A percentile compares a stretch with the other conserved stretches of the same genome.
Evolutionary conservation across 1,284 basidiomycete species (phyloP).

Genomic region (Ustilago trichophora): DNA sequence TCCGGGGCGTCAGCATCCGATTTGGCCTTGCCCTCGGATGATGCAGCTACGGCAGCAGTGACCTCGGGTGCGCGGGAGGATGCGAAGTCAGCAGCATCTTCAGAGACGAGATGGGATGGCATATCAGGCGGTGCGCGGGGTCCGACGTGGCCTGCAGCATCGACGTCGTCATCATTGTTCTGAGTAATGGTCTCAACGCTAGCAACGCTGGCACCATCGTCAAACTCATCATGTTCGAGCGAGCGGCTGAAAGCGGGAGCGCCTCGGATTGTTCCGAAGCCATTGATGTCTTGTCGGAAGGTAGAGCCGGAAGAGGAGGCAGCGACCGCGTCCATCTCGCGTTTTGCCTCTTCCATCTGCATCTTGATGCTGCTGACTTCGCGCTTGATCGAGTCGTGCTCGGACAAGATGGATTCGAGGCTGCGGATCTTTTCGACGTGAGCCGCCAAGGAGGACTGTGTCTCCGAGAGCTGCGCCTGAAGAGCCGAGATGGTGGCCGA

Average conservation of each 20-base stretch:
- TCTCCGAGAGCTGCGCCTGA: slow-evolving; percentile 84
- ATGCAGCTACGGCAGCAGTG: background rate
- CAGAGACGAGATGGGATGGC: slow-evolving; percentile 28
- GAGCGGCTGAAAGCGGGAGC: slow-evolving; percentile 2
- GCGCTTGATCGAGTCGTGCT: slow-evolving; percentile 84
- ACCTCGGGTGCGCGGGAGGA: slow-evolving; percentile 11
- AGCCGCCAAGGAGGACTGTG: slow-evolving; percentile 79
- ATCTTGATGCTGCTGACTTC: slow-evolving; percentile 74
- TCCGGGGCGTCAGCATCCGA: background rate
- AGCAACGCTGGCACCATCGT: slow-evolving; percentile 59
- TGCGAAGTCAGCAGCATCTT: slow-evolving; percentile 24
- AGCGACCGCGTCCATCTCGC: slow-evolving; percentile 52
- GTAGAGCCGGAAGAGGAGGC: slow-evolving; percentile 16
- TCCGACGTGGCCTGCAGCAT: slow-evolving; percentile 33
- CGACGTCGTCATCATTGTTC: slow-evolving; percentile 18
- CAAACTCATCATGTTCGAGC: slow-evolving; percentile 42
- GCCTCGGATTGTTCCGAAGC: slow-evolving; percentile 27
- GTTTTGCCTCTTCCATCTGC: slow-evolving; percentile 66
- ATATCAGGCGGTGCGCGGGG: slow-evolving; percentile 55
- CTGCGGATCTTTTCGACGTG: slow-evolving; percentile 87
- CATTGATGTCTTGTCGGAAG: slow-evolving; percentile 19
- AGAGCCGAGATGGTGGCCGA: slow-evolving; percentile 70
- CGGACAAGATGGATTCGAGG: slow-evolving; percentile 79
- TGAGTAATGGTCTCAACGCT: slow-evolving; percentile 59
- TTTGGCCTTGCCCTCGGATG: background rate